A percentile compares a stretch with the other conserved stretches of the same genome.
These are phyloP conservation scores for Chrysoporthe austroafricana DNA, from an alignment of 2,329 filamentous ascomycete species.

Conservation along the genomic window DNA sequence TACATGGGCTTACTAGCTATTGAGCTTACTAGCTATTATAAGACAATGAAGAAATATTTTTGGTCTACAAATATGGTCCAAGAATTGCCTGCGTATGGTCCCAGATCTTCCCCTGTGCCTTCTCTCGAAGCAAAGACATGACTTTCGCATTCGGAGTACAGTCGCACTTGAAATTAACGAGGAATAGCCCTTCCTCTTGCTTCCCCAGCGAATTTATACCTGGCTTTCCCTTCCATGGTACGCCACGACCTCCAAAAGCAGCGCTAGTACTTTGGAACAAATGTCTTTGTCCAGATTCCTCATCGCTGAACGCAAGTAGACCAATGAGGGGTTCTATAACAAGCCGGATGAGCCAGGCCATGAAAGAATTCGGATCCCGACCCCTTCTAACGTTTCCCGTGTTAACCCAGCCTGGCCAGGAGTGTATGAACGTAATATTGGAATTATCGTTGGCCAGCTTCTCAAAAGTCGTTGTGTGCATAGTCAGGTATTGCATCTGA, in stretches of 20 bases:
- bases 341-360: constrained; percentile 39
- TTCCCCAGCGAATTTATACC: constrained; percentile 37
- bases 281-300: constrained; percentile 41
- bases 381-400: constrained; percentile 41
- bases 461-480: constrained; percentile 41
- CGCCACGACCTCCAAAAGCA: constrained; percentile 40
- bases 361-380: constrained; percentile 32
- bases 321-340: constrained; percentile 39
- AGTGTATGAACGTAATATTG: constrained; percentile 41
- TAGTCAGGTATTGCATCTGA: constrained; percentile 37
- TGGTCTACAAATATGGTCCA: constrained; percentile 18
- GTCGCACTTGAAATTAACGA: constrained; percentile 36
- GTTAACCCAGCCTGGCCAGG: constrained; percentile 41
- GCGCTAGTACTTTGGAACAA: constrained; percentile 43
- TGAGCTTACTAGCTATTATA: no score
- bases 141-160: constrained; percentile 35
- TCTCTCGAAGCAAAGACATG: constrained; percentile 33
- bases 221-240: constrained; percentile 37
- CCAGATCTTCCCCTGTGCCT: constrained; percentile 35
- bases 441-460: constrained; percentile 39
- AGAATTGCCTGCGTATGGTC: constrained; percentile 35
- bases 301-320: constrained; percentile 36
- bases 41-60: no score
- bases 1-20: no score
- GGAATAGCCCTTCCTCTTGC: constrained; percentile 34